phyloP scores from a whole-genome alignment of 2,329 filamentous ascomycete species.

The Botrytis deweyae region DNA sequence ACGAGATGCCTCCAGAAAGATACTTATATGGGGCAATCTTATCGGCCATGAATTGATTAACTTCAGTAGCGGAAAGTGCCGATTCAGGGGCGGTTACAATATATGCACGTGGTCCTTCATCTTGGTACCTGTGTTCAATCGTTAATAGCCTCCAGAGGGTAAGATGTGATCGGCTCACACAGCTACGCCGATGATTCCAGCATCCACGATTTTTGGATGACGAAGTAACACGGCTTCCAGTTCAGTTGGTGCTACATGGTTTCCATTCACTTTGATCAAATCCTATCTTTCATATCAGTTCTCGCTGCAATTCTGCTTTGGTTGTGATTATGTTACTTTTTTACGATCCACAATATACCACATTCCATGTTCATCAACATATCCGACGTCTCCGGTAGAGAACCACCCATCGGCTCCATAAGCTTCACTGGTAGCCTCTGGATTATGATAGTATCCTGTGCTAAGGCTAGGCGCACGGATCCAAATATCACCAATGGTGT shows the following conservation, averaged over 20 bases:
- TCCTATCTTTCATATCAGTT: neutral
- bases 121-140: neutral
- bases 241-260: slow-evolving; percentile 51
- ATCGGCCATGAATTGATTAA: neutral
- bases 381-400: slow-evolving; percentile 45
- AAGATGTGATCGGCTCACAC: neutral
- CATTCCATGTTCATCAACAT: slow-evolving; percentile 71
- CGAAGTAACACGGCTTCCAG: slow-evolving; percentile 46
- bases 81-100: neutral
- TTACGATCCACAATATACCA: slow-evolving; percentile 80
- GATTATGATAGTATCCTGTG: neutral
- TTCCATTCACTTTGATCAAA: slow-evolving; percentile 50
- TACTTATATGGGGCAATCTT: slow-evolving; percentile 5
- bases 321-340: slow-evolving; percentile 37
- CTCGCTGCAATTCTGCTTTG: neutral
- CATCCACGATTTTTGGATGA: slow-evolving; percentile 45
- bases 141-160: neutral
- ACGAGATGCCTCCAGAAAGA: neutral
- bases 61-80: neutral
- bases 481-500: neutral
- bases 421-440: neutral
- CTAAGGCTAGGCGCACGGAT: neutral
- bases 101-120: neutral
- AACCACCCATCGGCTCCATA: slow-evolving; percentile 6
- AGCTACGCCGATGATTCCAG: slow-evolving; percentile 48